Base-by-base conservation (phyloP, 768 basidiomycete genomes). In the Russula sp. region DNA sequence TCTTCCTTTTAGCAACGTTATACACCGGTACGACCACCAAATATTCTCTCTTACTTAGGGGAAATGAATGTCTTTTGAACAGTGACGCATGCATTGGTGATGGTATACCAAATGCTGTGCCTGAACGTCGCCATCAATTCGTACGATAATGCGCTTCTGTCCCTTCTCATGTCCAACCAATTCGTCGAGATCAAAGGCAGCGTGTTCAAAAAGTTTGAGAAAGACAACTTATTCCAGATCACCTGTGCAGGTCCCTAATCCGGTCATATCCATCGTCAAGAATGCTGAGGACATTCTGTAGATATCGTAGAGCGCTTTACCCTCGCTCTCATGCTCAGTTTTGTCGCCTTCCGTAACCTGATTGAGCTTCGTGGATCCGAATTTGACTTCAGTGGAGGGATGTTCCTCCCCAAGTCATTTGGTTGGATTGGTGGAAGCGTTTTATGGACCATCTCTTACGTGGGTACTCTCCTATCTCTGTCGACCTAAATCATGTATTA, bases 171-270 rank as follows among this genome's bases (percentile, higher is more conserved):
- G 50, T 97, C 94, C 50, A 99, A 98, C 71, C 97, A 99, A 73
- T 98, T 99, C 70, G 96, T 98, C 39, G 97, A 99, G 75, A 98
- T 98, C 75, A 99, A 99, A 75, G 95, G 96, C 39, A 94, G 91
- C 72, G 97, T 99, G 2, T 99, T 99, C 84, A 99, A 98, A 76
- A 98, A 89, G 72, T 98, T 99, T 70, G 97, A 98, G 73, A 99
- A 98, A 73, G 97, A 99, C 70, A 98, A 91, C 71, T 82, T 99
- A 9, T 98, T 99, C 73, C 97, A 99, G 74, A 95, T 99, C 63
- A 95, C 94, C 52, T 99, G 97, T 69, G 97, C 97, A 66, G 93
- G 92, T 92, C 67, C 63, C 35, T 39, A 35, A n/a, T 44, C n/a
- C 35, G 35, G 35, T 59, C 8, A 54, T 42, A 18, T 31, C 22